Evolutionary conservation across 2,329 filamentous ascomycete species (phyloP), one percentile per base, ranked within the genome.

Genomic region (Xylaria sp.): DNA sequence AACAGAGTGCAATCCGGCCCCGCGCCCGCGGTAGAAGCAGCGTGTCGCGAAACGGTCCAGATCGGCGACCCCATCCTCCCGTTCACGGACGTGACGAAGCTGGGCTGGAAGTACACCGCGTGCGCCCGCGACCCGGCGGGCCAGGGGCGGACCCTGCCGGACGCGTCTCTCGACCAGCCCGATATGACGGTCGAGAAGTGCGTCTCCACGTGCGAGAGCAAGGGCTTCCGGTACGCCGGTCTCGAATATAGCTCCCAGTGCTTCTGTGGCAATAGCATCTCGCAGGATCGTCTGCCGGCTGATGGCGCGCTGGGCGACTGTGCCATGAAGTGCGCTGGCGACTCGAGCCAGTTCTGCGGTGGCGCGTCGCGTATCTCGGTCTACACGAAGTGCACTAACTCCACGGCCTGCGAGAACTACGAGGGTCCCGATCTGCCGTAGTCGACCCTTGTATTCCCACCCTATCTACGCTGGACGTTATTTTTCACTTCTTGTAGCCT

Each of bases 101-200:
- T 77, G 51, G 73, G 75, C 2, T 87, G 83, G 79, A 73, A 72
- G 21, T 86, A 85, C 67, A 65, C 78, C n/a, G 83, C 83, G 35
- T 87, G 85, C 68, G 83, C 79, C 27, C 51, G 64, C 13, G 76
- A 78, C 53, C 64, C 67, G 7, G 64, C 62, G 5, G 70, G 71
- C 19, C 63, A 71, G 58, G 21, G 59, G 11, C 70, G 74, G 13
- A 75, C 73, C 19, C 67, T 75, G 0, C 31, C 64, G 6, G 69
- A 67, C 1, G 47, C 57, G n/a, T 56, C 44, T 29, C 19, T 63
- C 19, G 65, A 67, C 56, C 37, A 51, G n/a, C 19, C 41, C 11
- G 65, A 67, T 49, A 72, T 71, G 69, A 72, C 70, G 43, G 69
- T 71, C 11, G 70, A 72, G 21, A 56, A 46, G n/a, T 72, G 70